These are phyloP conservation scores for Graphilbum fragrans DNA, from an alignment of 2,329 filamentous ascomycete species.

Conservation along the genomic window DNA sequence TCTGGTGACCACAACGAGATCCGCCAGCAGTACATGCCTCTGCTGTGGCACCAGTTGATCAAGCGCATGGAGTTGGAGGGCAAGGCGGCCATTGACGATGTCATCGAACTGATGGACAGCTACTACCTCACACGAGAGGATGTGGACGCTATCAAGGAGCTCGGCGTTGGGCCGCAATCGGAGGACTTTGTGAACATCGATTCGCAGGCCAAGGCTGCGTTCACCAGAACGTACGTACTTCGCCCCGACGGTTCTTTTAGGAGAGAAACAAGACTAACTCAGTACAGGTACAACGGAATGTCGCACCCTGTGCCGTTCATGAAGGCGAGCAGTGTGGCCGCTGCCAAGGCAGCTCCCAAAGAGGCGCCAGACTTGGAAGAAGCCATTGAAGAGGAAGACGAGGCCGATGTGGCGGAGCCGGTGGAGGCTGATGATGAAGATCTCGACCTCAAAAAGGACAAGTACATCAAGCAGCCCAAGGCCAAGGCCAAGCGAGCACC, in stretches of 20 bases:
- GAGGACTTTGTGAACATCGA: conserved; percentile 68
- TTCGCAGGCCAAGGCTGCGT: conserved; percentile 73
- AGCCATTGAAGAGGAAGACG: conserved; percentile 86
- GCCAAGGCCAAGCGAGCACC: conserved; percentile 34
- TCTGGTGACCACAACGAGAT: conserved; percentile 90
- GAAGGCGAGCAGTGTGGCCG: conserved; percentile 70
- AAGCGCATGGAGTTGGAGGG: conserved; percentile 65
- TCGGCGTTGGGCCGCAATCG: conserved; percentile 76
- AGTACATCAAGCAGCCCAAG: conserved; percentile 90
- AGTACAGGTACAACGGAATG: conserved; percentile 64
- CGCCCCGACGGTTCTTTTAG: neutral
- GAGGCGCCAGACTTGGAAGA: conserved; percentile 92
- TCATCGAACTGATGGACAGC: conserved; percentile 93
- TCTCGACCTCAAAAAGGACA: conserved; percentile 82
- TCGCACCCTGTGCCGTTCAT: conserved; percentile 91
- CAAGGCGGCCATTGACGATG: conserved; percentile 66
- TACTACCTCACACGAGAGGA: conserved; percentile 94
- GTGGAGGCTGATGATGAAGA: conserved; percentile 61
- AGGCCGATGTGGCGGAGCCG: conserved; percentile 52
- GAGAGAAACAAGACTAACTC: conserved; percentile 24
- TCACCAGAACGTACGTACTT: conserved; percentile 67
- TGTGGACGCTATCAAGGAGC: conserved; percentile 82
- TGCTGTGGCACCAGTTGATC: conserved; percentile 73
- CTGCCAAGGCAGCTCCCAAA: conserved; percentile 49
- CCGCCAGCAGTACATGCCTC: conserved; percentile 83